Evolutionary conservation across 1,284 basidiomycete species (phyloP).

Genomic region (Cystobasidium sp.): DNA sequence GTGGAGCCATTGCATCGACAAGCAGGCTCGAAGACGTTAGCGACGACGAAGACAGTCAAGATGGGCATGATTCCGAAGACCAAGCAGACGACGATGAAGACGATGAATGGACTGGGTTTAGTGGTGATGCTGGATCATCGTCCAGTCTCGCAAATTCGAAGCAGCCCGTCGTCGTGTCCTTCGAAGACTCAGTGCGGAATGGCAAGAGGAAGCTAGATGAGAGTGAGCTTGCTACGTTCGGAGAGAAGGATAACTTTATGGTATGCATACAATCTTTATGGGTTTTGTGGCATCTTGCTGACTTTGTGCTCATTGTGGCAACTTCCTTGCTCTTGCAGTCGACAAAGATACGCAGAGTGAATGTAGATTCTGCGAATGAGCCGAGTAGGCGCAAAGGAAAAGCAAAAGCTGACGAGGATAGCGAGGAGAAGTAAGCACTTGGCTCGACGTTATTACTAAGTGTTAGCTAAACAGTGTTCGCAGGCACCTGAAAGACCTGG

Average conservation of each 20-base stretch:
- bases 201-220: constrained; percentile 23
- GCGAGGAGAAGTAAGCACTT: constrained; percentile 26
- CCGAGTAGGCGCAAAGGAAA: constrained; percentile 33
- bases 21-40: background rate
- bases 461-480: background rate
- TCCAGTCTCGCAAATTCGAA: constrained; percentile 5
- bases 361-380: background rate
- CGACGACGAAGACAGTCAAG: constrained; percentile 17
- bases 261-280: background rate
- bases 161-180: constrained; percentile 13
- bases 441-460: background rate
- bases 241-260: constrained; percentile 31
- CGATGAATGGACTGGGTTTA: constrained; percentile 27
- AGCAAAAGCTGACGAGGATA: constrained; percentile 17
- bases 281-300: background rate
- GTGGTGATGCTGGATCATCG: background rate
- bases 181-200: constrained; percentile 14
- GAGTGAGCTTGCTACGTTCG: background rate
- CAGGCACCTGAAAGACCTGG: constrained; percentile 39
- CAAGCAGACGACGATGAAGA: constrained; percentile 1
- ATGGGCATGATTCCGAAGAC: constrained; percentile 4
- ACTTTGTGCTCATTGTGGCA: background rate
- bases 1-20: background rate
- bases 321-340: constrained; percentile 8
- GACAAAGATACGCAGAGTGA: constrained; percentile 23